Conservation (phyloP, 2,329 filamentous ascomycete species). For the Exophiala alcalophila region DNA sequence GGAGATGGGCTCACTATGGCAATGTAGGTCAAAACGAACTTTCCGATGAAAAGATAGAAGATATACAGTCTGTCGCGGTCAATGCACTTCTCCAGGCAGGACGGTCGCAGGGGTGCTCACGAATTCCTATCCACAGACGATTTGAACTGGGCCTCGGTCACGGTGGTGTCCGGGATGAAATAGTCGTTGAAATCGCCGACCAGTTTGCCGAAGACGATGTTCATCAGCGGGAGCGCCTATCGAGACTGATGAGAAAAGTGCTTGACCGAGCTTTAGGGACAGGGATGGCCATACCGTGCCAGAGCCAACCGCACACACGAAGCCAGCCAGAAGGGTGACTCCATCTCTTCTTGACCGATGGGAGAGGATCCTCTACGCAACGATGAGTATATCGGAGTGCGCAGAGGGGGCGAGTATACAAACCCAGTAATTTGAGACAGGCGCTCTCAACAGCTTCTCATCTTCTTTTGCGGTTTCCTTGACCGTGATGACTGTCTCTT, state of each 20-base stretch:
- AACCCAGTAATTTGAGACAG: slow-evolving; percentile 32
- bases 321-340: slow-evolving; percentile 21
- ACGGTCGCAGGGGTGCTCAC: too few species aligned
- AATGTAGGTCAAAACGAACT: slow-evolving; percentile 54
- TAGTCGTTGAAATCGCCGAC: slow-evolving; percentile 59
- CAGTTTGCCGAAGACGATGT: slow-evolving; percentile 56
- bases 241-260: background rate
- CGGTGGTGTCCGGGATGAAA: slow-evolving; percentile 44
- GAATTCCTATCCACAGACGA: slow-evolving; percentile 48
- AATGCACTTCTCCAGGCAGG: background rate
- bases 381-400: slow-evolving; percentile 8
- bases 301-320: slow-evolving; percentile 26
- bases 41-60: slow-evolving; percentile 57
- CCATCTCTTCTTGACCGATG: slow-evolving; percentile 27
- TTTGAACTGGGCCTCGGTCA: slow-evolving; percentile 50
- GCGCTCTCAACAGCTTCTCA: slow-evolving; percentile 23
- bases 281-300: slow-evolving; percentile 21
- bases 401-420: slow-evolving; percentile 1
- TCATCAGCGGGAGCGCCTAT: slow-evolving; percentile 46
- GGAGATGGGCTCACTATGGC: slow-evolving; percentile 49
- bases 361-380: slow-evolving; percentile 30
- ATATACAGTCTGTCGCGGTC: slow-evolving; percentile 42
- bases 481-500: slow-evolving; percentile 10
- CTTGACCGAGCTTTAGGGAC: background rate
- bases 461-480: slow-evolving; percentile 18